Conservation (phyloP, 1,284 basidiomycete genomes). For the Megacollybia platyphylla region DNA sequence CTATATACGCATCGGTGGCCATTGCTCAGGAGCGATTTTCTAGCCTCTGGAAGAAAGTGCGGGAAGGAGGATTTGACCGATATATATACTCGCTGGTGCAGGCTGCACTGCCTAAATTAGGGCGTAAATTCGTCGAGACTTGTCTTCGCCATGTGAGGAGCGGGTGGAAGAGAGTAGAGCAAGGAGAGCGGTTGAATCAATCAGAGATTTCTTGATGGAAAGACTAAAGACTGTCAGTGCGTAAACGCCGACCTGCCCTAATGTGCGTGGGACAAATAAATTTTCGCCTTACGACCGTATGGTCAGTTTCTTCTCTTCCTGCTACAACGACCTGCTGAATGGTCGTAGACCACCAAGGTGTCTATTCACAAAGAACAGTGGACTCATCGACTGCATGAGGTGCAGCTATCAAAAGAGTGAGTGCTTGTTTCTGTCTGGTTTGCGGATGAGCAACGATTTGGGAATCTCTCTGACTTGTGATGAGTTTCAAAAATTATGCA, state of each 20-base stretch:
- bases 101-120: neutral
- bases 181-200: neutral
- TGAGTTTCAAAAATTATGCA: slow-evolving; percentile 51
- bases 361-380: slow-evolving; percentile 62
- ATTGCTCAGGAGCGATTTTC: neutral
- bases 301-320: slow-evolving; percentile 8
- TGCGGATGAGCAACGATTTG: slow-evolving; percentile 54
- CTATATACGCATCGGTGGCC: neutral
- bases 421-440: slow-evolving; percentile 17
- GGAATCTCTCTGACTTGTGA: slow-evolving; percentile 84
- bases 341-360: slow-evolving; percentile 29
- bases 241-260: slow-evolving; percentile 6
- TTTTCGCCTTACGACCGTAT: slow-evolving; percentile 2
- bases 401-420: slow-evolving; percentile 68
- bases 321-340: slow-evolving; percentile 1
- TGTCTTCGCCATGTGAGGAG: neutral
- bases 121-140: neutral
- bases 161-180: neutral
- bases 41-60: neutral
- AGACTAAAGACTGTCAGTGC: neutral
- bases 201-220: neutral
- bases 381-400: slow-evolving; percentile 63
- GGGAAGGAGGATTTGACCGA: neutral
- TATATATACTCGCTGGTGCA: neutral
- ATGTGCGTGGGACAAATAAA: neutral